Evolutionary conservation across 2,329 filamentous ascomycete genomes (phyloP).

Genomic region (Metarhizium guizhouense): DNA sequence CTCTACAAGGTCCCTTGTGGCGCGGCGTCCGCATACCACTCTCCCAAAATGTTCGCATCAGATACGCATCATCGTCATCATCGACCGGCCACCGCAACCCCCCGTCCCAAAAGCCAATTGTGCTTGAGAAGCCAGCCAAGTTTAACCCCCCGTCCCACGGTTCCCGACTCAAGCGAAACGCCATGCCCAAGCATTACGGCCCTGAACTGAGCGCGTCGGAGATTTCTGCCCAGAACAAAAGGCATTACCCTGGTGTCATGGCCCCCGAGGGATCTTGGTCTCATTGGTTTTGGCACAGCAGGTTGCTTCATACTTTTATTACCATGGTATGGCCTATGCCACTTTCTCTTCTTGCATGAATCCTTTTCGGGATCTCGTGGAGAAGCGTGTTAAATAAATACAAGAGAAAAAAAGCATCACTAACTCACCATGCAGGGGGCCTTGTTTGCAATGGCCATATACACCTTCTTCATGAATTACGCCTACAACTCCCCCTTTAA

Average conservation of each 20-base stretch:
- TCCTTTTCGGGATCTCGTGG: too few species aligned
- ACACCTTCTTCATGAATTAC: conserved; percentile 73
- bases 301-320: conserved; percentile 70
- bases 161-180: conserved; percentile 50
- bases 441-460: conserved; percentile 58
- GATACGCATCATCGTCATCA: conserved; percentile 24
- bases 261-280: conserved; percentile 73
- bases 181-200: conserved; percentile 61
- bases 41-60: conserved; percentile 26
- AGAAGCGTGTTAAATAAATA: too few species aligned
- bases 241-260: conserved; percentile 82
- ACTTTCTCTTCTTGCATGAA: background rate
- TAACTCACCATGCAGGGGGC: conserved; percentile 41
- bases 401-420: background rate
- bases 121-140: conserved; percentile 78
- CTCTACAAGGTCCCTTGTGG: conserved; percentile 50
- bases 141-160: conserved; percentile 92
- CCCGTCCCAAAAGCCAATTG: conserved; percentile 44
- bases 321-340: conserved; percentile 55
- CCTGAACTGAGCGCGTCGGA: conserved; percentile 60
- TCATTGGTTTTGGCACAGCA: conserved; percentile 76
- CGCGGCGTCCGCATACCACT: conserved; percentile 28
- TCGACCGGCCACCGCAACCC: conserved; percentile 6
- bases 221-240: conserved; percentile 53
- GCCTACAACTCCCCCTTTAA: conserved; percentile 68